A percentile compares a stretch with the other conserved stretches of the same genome.
Conservation (phyloP, 306 rosid genomes). For the Pyrus bretschneideri region DNA sequence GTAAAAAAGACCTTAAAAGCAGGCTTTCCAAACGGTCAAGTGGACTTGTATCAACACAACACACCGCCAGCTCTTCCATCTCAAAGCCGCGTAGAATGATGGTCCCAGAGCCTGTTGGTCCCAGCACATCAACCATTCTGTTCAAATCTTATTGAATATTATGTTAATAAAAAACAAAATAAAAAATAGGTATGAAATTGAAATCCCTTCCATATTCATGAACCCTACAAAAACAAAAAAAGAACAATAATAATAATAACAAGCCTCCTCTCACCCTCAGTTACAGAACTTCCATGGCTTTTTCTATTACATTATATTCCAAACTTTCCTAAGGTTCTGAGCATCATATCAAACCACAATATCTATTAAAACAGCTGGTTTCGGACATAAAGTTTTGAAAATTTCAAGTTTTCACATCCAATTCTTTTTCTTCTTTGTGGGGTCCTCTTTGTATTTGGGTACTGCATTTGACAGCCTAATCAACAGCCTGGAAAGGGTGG, state of each 20-base stretch:
- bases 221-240: not conserved
- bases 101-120: slow-evolving; percentile 2
- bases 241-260: not conserved
- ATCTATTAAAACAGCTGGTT: slow-evolving; percentile 27
- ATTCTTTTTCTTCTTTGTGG: slow-evolving; percentile 14
- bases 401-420: slow-evolving; percentile 3
- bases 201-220: not conserved
- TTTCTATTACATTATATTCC: slow-evolving; percentile 10
- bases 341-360: slow-evolving; percentile 9
- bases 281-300: slow-evolving; percentile 10
- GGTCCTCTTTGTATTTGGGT: slow-evolving; percentile 27
- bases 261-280: not conserved
- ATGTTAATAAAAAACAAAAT: not conserved
- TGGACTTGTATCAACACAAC: too few species aligned
- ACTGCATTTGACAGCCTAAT: slow-evolving; percentile 38
- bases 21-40: too few species aligned
- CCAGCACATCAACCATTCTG: slow-evolving; percentile 15
- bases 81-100: too few species aligned
- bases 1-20: too few species aligned
- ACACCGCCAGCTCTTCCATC: too few species aligned
- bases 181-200: not conserved
- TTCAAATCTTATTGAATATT: not conserved
- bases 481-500: slow-evolving; percentile 51
- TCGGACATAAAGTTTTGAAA: slow-evolving; percentile 1
- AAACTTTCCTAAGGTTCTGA: slow-evolving; percentile 14